phyloP scores from a whole-genome alignment of 164 flowering plant species.

The Houttuynia cordata region DNA sequence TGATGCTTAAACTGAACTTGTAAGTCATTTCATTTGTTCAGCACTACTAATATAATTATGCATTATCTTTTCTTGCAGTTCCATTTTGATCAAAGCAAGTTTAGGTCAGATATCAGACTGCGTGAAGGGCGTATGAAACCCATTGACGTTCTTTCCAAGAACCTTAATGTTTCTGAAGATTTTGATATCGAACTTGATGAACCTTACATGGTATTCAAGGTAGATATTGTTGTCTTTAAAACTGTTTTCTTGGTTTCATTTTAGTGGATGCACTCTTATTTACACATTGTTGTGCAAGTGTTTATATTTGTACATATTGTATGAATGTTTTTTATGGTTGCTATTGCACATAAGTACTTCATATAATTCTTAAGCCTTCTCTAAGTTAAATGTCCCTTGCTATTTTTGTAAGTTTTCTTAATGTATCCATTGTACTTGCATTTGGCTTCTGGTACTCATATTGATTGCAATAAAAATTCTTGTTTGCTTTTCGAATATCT shows the following conservation, averaged over 20 bases:
- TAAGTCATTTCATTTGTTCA: too few relatives aligned
- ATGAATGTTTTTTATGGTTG: too few relatives aligned
- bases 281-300: neutral
- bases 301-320: neutral
- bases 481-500: neutral
- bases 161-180: conserved; percentile 72
- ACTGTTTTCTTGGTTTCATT: neutral
- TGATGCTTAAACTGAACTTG: too few relatives aligned
- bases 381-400: neutral
- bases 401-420: neutral
- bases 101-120: conserved; percentile 75
- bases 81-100: conserved; percentile 99
- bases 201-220: conserved; percentile 96
- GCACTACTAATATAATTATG: neutral
- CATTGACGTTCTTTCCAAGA: conserved; percentile 78
- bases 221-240: conserved; percentile 10
- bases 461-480: too few relatives aligned
- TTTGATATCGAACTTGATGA: conserved; percentile 74
- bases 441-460: too few relatives aligned
- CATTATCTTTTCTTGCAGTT: conserved; percentile 39
- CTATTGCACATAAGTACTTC: too few relatives aligned
- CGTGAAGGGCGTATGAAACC: conserved; percentile 91
- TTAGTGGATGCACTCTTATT: neutral
- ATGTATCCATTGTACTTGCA: too few relatives aligned
- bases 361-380: neutral